phyloP scores from a whole-genome alignment of 2,329 filamentous ascomycete genomes.

The Curvularia spicifera region DNA sequence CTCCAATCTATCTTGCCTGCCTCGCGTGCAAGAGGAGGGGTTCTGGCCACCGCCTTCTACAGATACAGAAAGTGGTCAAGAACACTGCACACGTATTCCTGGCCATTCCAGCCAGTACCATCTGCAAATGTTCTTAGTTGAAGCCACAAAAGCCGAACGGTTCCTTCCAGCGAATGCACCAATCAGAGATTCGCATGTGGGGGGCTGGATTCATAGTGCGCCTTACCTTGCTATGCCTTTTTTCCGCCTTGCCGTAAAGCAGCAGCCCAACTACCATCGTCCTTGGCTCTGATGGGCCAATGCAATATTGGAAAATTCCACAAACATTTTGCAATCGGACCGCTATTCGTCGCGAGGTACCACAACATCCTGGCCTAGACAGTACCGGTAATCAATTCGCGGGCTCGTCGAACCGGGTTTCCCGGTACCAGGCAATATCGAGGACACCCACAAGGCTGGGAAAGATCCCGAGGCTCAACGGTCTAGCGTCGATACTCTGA shows the following conservation, averaged over 20 bases:
- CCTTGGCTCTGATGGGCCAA: constrained; percentile 3
- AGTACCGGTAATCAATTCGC: constrained; percentile 5
- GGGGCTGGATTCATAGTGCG: not conserved
- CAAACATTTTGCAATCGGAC: constrained; percentile 6
- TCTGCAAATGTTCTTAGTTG: constrained; percentile 6
- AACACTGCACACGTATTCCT: not conserved
- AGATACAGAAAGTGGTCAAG: constrained; percentile 8
- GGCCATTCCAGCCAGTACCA: constrained; percentile 9
- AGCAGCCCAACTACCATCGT: constrained; percentile 2
- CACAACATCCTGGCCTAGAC: constrained; percentile 5
- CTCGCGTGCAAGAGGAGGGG: constrained; percentile 10
- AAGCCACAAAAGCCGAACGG: constrained; percentile 10
- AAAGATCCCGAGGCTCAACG: constrained; percentile 25
- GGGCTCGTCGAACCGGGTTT: constrained; percentile 6
- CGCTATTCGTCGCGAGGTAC: not conserved
- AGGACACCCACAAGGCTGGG: constrained; percentile 16
- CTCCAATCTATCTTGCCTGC: constrained; percentile 12
- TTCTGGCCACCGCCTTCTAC: constrained; percentile 6
- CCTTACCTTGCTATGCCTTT: constrained; percentile 8
- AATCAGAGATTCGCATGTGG: constrained; percentile 17
- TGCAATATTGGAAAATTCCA: constrained; percentile 9
- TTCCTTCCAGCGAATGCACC: constrained; percentile 10
- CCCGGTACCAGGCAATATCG: constrained; percentile 18
- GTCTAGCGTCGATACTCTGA: constrained; percentile 3
- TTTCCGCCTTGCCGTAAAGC: constrained; percentile 8